Conservation (phyloP, 1,284 basidiomycete genomes). For the Entoloma clypeatum region DNA sequence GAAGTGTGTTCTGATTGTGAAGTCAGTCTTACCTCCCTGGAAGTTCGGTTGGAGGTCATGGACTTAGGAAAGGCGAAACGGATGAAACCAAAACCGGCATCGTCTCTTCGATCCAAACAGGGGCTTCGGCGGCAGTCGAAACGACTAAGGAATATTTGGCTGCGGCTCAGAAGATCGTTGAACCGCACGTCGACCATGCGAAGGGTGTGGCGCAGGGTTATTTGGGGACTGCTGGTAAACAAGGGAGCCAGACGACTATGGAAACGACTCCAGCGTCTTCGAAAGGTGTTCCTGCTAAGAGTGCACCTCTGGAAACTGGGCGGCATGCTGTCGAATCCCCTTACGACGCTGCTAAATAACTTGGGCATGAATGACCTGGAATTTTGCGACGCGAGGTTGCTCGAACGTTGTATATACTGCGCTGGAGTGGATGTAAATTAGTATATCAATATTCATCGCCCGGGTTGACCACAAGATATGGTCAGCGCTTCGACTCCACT, state of each 20-base stretch:
- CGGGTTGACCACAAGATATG: too few relatives aligned
- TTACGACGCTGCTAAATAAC: slow-evolving; percentile 11
- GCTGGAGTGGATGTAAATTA: slow-evolving; percentile 5
- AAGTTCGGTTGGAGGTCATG: slow-evolving; percentile 22
- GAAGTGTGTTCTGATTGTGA: neutral
- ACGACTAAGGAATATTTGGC: slow-evolving; percentile 40
- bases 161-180: slow-evolving; percentile 36
- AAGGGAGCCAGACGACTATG: slow-evolving; percentile 16
- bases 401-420: slow-evolving; percentile 3
- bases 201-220: slow-evolving; percentile 26
- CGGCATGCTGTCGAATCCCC: slow-evolving; percentile 33
- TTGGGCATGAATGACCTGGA: slow-evolving; percentile 11
- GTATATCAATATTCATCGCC: too few relatives aligned
- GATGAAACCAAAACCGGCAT: slow-evolving; percentile 23
- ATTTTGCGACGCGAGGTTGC: slow-evolving; percentile 3
- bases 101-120: slow-evolving; percentile 32
- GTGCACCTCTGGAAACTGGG: slow-evolving; percentile 42
- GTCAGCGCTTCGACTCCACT: too few relatives aligned
- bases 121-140: slow-evolving; percentile 32
- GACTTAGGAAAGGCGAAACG: slow-evolving; percentile 15
- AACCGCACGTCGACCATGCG: slow-evolving; percentile 35
- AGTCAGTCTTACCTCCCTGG: slow-evolving; percentile 34
- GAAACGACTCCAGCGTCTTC: slow-evolving; percentile 21
- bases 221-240: slow-evolving; percentile 22
- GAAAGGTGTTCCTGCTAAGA: slow-evolving; percentile 35